These are phyloP conservation scores for Fibroporia radiculosa DNA, from an alignment of 768 basidiomycete genomes.

Conservation along the genomic window DNA sequence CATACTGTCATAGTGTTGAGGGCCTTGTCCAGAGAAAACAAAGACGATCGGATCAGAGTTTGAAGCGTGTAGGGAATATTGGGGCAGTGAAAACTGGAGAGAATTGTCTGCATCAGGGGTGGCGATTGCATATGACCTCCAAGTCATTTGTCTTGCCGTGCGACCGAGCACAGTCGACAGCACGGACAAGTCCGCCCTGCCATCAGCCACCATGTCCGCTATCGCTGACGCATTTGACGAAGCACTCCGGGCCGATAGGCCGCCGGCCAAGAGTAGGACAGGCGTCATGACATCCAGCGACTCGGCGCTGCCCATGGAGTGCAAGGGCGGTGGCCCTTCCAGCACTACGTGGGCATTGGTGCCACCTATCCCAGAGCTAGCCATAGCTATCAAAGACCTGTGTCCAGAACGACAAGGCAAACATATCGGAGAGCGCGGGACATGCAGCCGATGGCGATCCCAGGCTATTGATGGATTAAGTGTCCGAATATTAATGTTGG, in stretches of 20 bases:
- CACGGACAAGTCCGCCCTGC: neutral
- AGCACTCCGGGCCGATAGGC: conserved; percentile 7
- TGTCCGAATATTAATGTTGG: conserved; percentile 29
- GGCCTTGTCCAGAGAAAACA: conserved; percentile 33
- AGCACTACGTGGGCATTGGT: conserved; percentile 35
- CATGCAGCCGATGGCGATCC: conserved; percentile 30
- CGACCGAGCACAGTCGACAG: conserved; percentile 4
- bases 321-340: conserved; percentile 24
- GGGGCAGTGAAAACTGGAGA: conserved; percentile 1
- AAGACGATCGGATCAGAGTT: conserved; percentile 26
- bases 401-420: conserved; percentile 18
- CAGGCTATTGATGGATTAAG: conserved; percentile 34
- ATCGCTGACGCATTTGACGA: neutral
- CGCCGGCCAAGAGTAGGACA: conserved; percentile 4
- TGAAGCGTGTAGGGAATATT: neutral
- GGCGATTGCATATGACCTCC: conserved; percentile 6
- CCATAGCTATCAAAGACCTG: conserved; percentile 29
- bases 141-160: conserved; percentile 6
- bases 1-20: conserved; percentile 32
- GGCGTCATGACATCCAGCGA: neutral
- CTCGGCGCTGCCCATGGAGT: neutral
- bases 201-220: neutral
- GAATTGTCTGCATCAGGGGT: neutral
- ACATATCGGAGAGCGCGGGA: conserved; percentile 23
- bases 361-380: conserved; percentile 39